Evolutionary conservation across 2,329 filamentous ascomycete genomes (phyloP).

Genomic region (Byssoonygena ceratinophila): DNA sequence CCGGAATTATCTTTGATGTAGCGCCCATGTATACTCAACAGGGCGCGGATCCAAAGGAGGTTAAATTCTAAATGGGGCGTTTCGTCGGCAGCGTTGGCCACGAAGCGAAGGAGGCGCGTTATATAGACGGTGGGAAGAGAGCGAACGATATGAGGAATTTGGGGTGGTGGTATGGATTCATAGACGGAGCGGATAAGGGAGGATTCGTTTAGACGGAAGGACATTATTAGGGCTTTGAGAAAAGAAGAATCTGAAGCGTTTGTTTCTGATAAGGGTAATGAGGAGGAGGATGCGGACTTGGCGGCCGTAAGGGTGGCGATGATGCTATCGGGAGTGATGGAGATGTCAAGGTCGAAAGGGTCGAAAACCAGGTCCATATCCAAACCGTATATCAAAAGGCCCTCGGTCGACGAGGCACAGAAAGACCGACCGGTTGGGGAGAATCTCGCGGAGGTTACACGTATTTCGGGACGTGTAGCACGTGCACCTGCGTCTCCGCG

Average conservation of each 20-base stretch:
- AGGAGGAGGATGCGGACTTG: constrained; percentile 24
- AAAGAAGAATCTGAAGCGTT: constrained; percentile 57
- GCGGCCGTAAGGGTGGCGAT: constrained; percentile 55
- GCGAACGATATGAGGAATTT: constrained; percentile 67
- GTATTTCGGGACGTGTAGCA: constrained; percentile 66
- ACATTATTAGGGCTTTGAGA: constrained; percentile 89
- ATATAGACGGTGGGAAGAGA: constrained; percentile 79
- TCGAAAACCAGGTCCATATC: constrained; percentile 80
- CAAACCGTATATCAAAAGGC: constrained; percentile 82
- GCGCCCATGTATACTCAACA: constrained; percentile 69
- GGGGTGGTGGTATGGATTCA: constrained; percentile 62
- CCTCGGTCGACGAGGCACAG: constrained; percentile 90
- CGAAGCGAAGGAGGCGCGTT: constrained; percentile 70
- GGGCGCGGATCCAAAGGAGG: constrained; percentile 76
- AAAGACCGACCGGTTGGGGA: constrained; percentile 81
- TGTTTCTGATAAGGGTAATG: constrained; percentile 23
- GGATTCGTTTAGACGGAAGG: constrained; percentile 85
- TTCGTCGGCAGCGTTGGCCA: constrained; percentile 77
- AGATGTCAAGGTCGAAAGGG: constrained; percentile 89
- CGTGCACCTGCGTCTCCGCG: constrained; percentile 75
- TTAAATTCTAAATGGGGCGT: constrained; percentile 93
- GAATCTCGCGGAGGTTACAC: constrained; percentile 75
- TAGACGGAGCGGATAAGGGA: constrained; percentile 76
- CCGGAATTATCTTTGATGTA: constrained; percentile 73
- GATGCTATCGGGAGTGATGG: constrained; percentile 79